phyloP scores from a whole-genome alignment of 768 basidiomycete species.

The Hortiboletus flavorubellus region DNA sequence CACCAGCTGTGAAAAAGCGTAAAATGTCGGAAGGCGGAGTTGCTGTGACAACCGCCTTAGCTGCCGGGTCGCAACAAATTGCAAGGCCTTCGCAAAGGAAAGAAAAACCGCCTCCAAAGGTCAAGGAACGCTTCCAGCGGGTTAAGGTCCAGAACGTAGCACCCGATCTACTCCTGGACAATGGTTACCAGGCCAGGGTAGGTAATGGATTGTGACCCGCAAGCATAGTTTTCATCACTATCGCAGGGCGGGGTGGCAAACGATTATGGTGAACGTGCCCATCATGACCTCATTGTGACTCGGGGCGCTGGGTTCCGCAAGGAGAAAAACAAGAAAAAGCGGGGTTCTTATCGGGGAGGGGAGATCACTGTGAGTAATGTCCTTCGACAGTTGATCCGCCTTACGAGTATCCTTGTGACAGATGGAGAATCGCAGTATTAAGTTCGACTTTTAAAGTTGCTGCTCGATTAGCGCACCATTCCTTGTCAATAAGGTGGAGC shows the following conservation, averaged over 20 bases:
- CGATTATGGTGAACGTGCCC: conserved; percentile 88
- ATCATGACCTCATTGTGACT: conserved; percentile 86
- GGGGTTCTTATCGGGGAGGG: conserved; percentile 90
- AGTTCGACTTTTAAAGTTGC: conserved; percentile 52
- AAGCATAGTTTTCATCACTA: background rate
- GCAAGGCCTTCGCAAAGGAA: conserved; percentile 2
- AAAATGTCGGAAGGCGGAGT: conserved; percentile 50
- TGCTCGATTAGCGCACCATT: background rate
- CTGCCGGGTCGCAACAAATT: conserved; percentile 8
- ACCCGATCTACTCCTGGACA: conserved; percentile 47
- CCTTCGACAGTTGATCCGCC: background rate
- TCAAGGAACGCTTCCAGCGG: conserved; percentile 74
- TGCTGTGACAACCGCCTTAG: conserved; percentile 45
- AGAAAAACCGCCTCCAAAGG: conserved; percentile 32
- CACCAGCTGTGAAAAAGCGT: conserved; percentile 56
- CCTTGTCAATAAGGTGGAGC: background rate
- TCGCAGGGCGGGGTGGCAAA: conserved; percentile 56
- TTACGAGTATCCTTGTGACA: conserved; percentile 27
- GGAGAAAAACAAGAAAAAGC: conserved; percentile 99
- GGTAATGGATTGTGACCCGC: conserved; percentile 13
- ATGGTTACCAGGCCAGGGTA: conserved; percentile 80
- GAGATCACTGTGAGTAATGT: conserved; percentile 77
- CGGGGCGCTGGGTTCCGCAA: conserved; percentile 95
- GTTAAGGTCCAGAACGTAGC: conserved; percentile 63
- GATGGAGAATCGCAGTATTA: conserved; percentile 86